These are phyloP conservation scores for Plectosphaerella cucumerina DNA, from an alignment of 2,329 filamentous ascomycete species.

Conservation along the genomic window DNA sequence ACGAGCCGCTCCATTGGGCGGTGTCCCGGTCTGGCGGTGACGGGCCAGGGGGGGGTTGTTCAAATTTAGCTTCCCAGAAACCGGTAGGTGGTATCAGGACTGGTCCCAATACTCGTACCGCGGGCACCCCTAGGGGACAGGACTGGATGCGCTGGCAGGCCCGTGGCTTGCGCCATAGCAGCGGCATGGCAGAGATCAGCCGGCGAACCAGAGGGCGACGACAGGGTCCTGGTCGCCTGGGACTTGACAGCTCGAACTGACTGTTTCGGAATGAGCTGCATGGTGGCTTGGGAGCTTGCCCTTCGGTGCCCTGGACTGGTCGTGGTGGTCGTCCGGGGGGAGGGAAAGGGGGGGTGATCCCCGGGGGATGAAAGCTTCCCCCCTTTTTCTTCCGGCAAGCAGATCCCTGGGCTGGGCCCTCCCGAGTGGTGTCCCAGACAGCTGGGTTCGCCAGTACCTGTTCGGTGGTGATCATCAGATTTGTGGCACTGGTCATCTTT, in stretches of 20 bases:
- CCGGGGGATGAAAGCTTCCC: not conserved
- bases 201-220: not conserved
- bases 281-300: not conserved
- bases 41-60: not conserved
- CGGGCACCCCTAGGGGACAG: not conserved
- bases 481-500: not conserved
- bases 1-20: not conserved
- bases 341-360: not conserved
- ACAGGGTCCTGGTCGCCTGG: not conserved
- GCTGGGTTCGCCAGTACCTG: not conserved
- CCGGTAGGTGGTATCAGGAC: too few species aligned
- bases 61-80: too few species aligned
- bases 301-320: not conserved
- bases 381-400: not conserved
- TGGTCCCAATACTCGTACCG: too few species aligned
- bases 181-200: constrained; percentile 6
- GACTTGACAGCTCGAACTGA: not conserved
- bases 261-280: constrained; percentile 1
- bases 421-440: not conserved
- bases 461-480: not conserved
- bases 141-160: constrained; percentile 8
- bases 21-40: not conserved
- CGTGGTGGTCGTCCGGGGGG: not conserved
- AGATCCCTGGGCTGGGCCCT: not conserved
- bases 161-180: constrained; percentile 12